These are phyloP conservation scores for Suhomyces kilbournensis DNA, from an alignment of 805 yeast species.

Conservation along the genomic window DNA sequence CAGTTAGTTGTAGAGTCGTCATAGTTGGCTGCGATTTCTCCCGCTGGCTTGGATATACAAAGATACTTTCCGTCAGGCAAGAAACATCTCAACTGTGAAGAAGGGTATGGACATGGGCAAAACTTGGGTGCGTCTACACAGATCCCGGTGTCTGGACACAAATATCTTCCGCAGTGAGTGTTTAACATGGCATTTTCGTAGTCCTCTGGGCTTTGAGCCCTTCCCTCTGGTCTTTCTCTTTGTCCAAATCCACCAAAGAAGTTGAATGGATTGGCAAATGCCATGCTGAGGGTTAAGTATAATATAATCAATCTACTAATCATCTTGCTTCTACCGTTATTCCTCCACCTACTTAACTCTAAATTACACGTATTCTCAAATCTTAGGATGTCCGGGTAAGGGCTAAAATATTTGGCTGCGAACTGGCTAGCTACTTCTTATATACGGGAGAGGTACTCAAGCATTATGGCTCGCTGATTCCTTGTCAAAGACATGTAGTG, in stretches of 20 bases:
- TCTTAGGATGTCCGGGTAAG: constrained; percentile 1
- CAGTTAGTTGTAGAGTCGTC: constrained; percentile 43
- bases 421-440: not conserved
- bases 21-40: constrained; percentile 28
- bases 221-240: constrained; percentile 22
- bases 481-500: not conserved
- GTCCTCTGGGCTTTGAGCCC: constrained; percentile 28
- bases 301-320: constrained; percentile 5
- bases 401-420: not conserved
- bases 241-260: constrained; percentile 22
- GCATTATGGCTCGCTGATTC: not conserved
- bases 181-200: constrained; percentile 39
- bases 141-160: constrained; percentile 78
- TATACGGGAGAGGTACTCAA: not conserved
- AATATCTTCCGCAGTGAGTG: constrained; percentile 55
- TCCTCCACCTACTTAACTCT: not conserved
- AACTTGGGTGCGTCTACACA: constrained; percentile 70
- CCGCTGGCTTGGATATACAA: constrained; percentile 82
- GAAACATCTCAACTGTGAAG: constrained; percentile 76
- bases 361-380: not conserved
- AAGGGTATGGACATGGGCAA: constrained; percentile 91
- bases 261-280: constrained; percentile 33
- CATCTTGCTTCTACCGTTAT: constrained; percentile 1
- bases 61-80: constrained; percentile 68
- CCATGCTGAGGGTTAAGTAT: constrained; percentile 13